Evolutionary conservation across 129 eudicot genomes (phyloP), one percentile per base, ranked within the genome.

Genomic region (Tagetes erecta): DNA sequence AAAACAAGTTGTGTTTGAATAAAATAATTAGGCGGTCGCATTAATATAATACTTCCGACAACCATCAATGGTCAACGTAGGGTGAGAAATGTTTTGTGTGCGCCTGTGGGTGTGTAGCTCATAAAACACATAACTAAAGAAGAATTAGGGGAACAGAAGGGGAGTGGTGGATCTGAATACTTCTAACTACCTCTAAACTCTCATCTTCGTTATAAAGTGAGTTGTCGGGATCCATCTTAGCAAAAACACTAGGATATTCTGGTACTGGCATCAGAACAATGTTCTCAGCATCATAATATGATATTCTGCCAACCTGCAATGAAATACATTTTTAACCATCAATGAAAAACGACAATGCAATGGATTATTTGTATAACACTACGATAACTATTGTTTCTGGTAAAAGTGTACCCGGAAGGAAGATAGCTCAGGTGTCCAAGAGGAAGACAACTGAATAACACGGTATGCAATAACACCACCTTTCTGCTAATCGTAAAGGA

Each of bases 381-480:
- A 20, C 27, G 27, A 20, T 46, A 70, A 59, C 36, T 27, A 49
- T 45, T 36, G 27, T 27, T 62, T 42, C n/a, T 59, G 53, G 37
- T 55, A 50, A 38, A 35, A 10, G 47, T 65, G 50, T 86, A 94
- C 99, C 76, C 99, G 86, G 70, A 72, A 91, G 9, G 89, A 74
- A 41, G 97, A 88, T 69, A 89, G 83, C 84, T 91, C 96, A 14
- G 99, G 99, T 56, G 92, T 87, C 96, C 96, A 95, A 37, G 92
- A 71, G 44, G 99, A 88, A 74, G 97, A 87, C 72, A 95, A 78
- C 73, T 95, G 97, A 68, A 95, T 71, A 72, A 91, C 49, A 14
- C 97, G 96, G 81, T 95, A 95, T 52, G 94, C 97, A 82, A 95
- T 86, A 62, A 88, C 82, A 73, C 87, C 91, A 72, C 90, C 99